Evolutionary conservation across 2,329 filamentous ascomycete genomes (phyloP).

Genomic region (Fusarium bactridioides): DNA sequence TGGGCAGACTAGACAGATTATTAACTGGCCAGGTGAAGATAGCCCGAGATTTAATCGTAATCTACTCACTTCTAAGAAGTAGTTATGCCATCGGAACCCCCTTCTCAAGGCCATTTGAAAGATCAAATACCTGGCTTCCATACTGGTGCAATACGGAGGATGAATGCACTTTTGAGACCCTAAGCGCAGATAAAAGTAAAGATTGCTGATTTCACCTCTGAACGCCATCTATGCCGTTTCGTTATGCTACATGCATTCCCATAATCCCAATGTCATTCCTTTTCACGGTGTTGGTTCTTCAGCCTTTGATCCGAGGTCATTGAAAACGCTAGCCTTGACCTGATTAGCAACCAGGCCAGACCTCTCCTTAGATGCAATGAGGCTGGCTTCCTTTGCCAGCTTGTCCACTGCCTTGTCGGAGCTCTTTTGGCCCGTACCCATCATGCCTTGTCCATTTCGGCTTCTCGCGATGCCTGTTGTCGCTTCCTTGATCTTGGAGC

Average conservation of each 20-base stretch:
- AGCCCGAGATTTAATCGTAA: no score
- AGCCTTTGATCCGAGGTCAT: slow-evolving; percentile 46
- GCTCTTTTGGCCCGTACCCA: slow-evolving; percentile 34
- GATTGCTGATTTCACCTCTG: slow-evolving; percentile 32
- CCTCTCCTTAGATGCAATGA: slow-evolving; percentile 68
- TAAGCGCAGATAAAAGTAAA: slow-evolving; percentile 2
- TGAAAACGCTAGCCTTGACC: slow-evolving; percentile 71
- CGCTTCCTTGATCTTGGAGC: slow-evolving; percentile 79
- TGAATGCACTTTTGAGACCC: not conserved
- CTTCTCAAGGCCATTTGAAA: not conserved
- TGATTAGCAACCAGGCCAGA: slow-evolving; percentile 69
- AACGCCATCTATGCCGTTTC: slow-evolving; percentile 43
- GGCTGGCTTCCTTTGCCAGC: slow-evolving; percentile 66
- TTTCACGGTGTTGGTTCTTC: slow-evolving; percentile 19
- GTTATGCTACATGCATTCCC: slow-evolving; percentile 34
- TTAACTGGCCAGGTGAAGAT: not conserved
- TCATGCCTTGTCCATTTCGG: slow-evolving; percentile 39
- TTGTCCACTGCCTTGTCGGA: slow-evolving; percentile 63
- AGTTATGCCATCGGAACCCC: not conserved
- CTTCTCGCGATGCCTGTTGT: slow-evolving; percentile 46
- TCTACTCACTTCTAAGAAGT: not conserved
- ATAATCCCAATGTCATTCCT: slow-evolving; percentile 21
- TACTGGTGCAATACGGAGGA: not conserved
- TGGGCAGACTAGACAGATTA: not conserved
- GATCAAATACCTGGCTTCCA: not conserved